Evolutionary conservation across 2,329 filamentous ascomycete genomes (phyloP), one percentile per base, ranked within the genome.

Genomic region (Trichoderma sp.): DNA sequence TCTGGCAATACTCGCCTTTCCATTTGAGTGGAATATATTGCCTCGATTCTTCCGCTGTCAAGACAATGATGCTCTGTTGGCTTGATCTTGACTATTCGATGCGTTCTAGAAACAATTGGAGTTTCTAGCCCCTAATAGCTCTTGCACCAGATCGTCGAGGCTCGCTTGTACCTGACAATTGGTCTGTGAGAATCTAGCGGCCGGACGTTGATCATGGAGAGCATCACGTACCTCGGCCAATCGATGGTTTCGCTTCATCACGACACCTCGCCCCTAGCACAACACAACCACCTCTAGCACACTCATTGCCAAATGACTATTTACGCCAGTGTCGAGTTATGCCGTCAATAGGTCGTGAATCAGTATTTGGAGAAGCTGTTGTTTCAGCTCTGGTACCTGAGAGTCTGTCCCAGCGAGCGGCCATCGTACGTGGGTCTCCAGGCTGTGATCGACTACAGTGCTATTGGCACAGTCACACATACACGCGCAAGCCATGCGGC

Each of bases 361-460:
- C n/a, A 58, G 3, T 11, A 58, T 37, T 58, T n/a, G 16, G 18
- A 34, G 18, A 34, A 58, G 39, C n/a, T 43, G 30, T 14, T 18
- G 18, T 10, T 28, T n/a, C 10, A 14, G 18, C 4, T 18, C 30
- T 56, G 16, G 54, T 59, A 26, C 34, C 34, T 59, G 56, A 59
- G 21, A 21, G 14, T 11, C n/a, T 21, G 55, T 39, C 39, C 55
- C 32, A 32, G 18, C 11, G 54, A 56, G 26, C 54, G 18, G 18
- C 54, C 18, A 56, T 56, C 26, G 16, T 56, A 10, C n/a, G 64
- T 66, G 64, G 54, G 54, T 51, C 64, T 28, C 28, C 64, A 59
- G 14, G 64, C 30, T 66, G 37, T 59, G 64, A 66, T 59, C 64
- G 28, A 21, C 64, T 66, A 66, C 64, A 66, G 64, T 66, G 64